Base-by-base conservation (phyloP, 352 stramenopile species). In the Phytophthora podocarpi region DNA sequence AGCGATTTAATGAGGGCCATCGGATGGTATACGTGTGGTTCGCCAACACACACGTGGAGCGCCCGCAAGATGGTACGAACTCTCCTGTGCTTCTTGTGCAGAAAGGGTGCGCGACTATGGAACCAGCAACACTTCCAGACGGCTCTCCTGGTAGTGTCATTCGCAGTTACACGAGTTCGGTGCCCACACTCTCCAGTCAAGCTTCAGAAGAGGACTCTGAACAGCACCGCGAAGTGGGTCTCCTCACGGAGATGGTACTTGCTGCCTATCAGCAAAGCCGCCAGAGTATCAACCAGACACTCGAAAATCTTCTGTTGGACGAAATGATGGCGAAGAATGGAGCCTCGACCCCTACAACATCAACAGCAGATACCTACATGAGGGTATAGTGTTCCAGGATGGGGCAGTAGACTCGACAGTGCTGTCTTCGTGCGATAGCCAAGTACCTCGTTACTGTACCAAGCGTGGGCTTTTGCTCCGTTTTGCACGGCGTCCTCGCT, bases 261-360 rank as follows among this genome's bases (percentile, higher is more conserved):
- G 39, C 64, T 16, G 54, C 59, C 9, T 75, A 73, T 10, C 56
- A 70, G 16, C 54, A 70, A 13, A 62, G 65, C 16, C 62, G 62
- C 4, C 66, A 66, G 40, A 67, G 57, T 41, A 68, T 78, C 11
- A 72, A 64, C 26, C 59, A 71, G 43, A 60, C 45, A 2, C 57
- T 80, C 9, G 72, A 80, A 51, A 80, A 72, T 34, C 26, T 73
- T 5, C 32, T 80, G 16, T 30, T 78, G 23, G 61, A 78, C 21
- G 65, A 75, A 59, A 63, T 70, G 43, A 60, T 78, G 43, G 54
- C 56, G 11, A 66, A 57, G 35, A 62, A 45, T 45, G 47, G 54
- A 9, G 27, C 35, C 2, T 50, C 47, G 6, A 39, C 36, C 2
- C 28, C 55, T 16, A 34, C 48, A 26, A 54, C 55, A 20, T 47